Percentiles rank a stretch among this genome's conserved stretches.
Conservation (phyloP, 2,329 filamentous ascomycete species). For the Epichloe sibirici region DNA sequence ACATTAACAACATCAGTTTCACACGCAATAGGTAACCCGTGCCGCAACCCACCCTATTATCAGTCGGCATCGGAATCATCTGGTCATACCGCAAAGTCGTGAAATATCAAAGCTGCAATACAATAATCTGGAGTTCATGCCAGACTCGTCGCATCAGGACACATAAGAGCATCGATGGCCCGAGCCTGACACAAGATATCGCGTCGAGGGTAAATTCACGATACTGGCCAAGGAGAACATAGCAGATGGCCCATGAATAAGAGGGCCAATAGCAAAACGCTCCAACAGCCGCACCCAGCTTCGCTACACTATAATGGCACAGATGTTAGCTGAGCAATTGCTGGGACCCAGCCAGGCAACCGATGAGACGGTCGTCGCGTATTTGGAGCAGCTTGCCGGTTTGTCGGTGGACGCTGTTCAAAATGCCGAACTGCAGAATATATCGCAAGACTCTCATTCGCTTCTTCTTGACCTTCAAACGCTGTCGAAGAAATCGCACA, state of each 20-base stretch:
- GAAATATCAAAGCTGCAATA: too few relatives aligned
- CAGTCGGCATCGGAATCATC: too few relatives aligned
- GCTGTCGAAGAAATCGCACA: slow-evolving; percentile 81
- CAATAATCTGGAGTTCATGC: too few relatives aligned
- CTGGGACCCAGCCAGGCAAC: slow-evolving; percentile 19
- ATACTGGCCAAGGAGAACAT: neutral
- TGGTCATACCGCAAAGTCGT: too few relatives aligned
- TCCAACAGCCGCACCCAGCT: neutral
- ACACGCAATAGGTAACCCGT: too few relatives aligned
- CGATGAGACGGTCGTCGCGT: slow-evolving; percentile 49
- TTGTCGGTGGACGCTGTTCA: slow-evolving; percentile 63
- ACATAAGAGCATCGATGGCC: neutral
- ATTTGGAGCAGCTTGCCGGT: slow-evolving; percentile 66
- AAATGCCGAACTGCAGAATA: slow-evolving; percentile 61
- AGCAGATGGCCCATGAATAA: neutral
- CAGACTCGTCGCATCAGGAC: too few relatives aligned
- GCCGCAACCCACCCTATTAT: too few relatives aligned
- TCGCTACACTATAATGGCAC: slow-evolving; percentile 19
- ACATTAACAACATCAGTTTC: too few relatives aligned
- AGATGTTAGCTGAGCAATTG: slow-evolving; percentile 21
- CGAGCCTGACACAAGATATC: neutral
- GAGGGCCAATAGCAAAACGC: neutral
- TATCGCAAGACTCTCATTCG: slow-evolving; percentile 72
- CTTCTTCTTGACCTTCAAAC: slow-evolving; percentile 73
- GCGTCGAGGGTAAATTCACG: neutral